phyloP scores from a whole-genome alignment of 2,329 filamentous ascomycete genomes.

The Aaosphaeria pasadenensis region DNA sequence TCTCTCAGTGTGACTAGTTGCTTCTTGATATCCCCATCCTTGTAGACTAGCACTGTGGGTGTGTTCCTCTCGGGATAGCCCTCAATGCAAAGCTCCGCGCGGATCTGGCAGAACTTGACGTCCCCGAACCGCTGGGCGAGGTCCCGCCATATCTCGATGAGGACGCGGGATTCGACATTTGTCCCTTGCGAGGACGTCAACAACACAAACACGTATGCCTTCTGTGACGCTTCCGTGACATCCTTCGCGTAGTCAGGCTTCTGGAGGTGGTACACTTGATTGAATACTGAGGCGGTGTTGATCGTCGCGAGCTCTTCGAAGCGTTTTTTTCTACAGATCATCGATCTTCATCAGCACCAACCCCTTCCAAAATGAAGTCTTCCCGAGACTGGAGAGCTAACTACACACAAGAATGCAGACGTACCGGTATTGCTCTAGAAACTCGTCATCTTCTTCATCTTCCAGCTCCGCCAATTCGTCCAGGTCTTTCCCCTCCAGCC shows the following conservation, averaged over 20 bases:
- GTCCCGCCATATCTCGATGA: constrained; percentile 83
- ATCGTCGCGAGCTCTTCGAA: constrained; percentile 77
- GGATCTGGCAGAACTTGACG: constrained; percentile 96
- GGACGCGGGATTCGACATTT: constrained; percentile 79
- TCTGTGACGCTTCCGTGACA: constrained; percentile 84
- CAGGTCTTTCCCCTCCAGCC: constrained; percentile 88
- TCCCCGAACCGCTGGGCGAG: constrained; percentile 85
- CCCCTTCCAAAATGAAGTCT: too few relatives aligned
- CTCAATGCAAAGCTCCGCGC: constrained; percentile 88
- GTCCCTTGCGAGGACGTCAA: constrained; percentile 74
- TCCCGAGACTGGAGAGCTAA: too few relatives aligned
- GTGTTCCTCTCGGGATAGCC: constrained; percentile 94
- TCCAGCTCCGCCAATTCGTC: constrained; percentile 93
- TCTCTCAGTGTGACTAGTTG: constrained; percentile 88
- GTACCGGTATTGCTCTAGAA: constrained; percentile 78
- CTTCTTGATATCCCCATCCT: constrained; percentile 85
- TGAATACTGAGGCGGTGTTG: constrained; percentile 75
- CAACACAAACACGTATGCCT: constrained; percentile 69
- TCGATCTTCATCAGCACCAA: too few relatives aligned
- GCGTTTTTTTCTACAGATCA: constrained; percentile 64
- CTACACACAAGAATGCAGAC: background rate
- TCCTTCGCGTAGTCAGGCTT: constrained; percentile 91
- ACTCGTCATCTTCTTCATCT: constrained; percentile 91
- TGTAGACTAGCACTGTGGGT: constrained; percentile 89
- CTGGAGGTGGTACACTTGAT: constrained; percentile 87